These are phyloP conservation scores for Kazachstania bromeliacearum DNA, from an alignment of 805 yeast species.

Conservation along the genomic window DNA sequence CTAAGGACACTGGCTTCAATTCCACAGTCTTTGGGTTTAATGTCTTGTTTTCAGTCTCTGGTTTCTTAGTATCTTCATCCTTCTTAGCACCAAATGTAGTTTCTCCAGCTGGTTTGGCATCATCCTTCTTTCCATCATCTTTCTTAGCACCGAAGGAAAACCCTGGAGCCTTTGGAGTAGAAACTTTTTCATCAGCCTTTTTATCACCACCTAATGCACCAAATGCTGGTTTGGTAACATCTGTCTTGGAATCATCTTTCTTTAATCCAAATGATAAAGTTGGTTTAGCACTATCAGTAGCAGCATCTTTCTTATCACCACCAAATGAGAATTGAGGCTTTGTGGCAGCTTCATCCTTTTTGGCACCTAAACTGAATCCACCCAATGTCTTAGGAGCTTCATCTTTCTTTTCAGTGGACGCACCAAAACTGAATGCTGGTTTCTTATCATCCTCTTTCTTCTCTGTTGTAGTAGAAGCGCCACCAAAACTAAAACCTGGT, in stretches of 20 bases:
- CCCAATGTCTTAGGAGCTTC: slow-evolving; percentile 1
- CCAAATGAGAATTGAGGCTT: slow-evolving; percentile 6
- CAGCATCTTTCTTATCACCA: neutral
- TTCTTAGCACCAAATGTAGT: slow-evolving; percentile 3
- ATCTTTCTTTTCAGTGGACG: slow-evolving; percentile 3
- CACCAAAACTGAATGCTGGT: slow-evolving; percentile 8
- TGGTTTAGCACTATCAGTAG: slow-evolving; percentile 6
- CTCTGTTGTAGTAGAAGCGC: slow-evolving; percentile 9
- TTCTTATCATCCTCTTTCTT: slow-evolving; percentile 5
- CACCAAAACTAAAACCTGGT: slow-evolving; percentile 2
- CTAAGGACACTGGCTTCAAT: slow-evolving; percentile 65
- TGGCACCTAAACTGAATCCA: slow-evolving; percentile 1
- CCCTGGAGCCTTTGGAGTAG: slow-evolving; percentile 8
- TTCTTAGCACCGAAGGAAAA: slow-evolving; percentile 24
- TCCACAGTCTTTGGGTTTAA: slow-evolving; percentile 42
- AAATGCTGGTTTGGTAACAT: slow-evolving; percentile 5
- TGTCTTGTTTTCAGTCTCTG: neutral
- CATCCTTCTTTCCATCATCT: slow-evolving; percentile 8
- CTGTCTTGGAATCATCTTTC: slow-evolving; percentile 1
- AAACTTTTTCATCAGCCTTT: slow-evolving; percentile 9
- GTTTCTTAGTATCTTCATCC: neutral
- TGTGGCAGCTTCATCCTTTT: slow-evolving; percentile 3
- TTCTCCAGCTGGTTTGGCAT: slow-evolving; percentile 8
- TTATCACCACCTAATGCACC: slow-evolving; percentile 15
- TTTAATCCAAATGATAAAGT: slow-evolving; percentile 9